Evolutionary conservation across 805 yeast species (phyloP), one percentile per base, ranked within the genome.

Genomic region (Ogataea angusta): DNA sequence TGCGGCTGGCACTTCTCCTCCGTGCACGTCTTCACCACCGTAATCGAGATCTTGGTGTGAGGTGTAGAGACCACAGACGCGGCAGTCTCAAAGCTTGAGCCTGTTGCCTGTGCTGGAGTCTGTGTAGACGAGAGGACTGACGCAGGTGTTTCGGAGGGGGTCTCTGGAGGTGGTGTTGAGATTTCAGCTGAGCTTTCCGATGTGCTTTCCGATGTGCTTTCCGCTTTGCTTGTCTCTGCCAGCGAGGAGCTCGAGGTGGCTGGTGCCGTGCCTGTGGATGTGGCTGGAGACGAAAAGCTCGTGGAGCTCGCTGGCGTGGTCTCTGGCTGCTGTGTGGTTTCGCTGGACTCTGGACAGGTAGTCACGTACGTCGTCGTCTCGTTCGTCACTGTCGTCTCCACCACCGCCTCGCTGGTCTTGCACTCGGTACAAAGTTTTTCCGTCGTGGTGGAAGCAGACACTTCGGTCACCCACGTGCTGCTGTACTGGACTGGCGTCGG

Each of bases 391-490:
- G 36, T 22, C 9, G 36, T 32, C 25, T 32, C n/a, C 18, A 32
- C 36, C 13, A 29, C 19, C n/a, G 31, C 6, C 13, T 29, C 21
- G 14, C 16, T 19, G 13, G 13, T 6, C 21, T 24, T 12, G 17
- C 36, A 38, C 9, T 25, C 15, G 10, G 40, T 36, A n/a, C 40
- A 30, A 28, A 30, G 29, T n/a, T 33, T 39, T 17, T 23, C 13
- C 7, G 38, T 39, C 13, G 31, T 21, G 6, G 29, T 33, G 5
- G 36, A 31, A 8, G 22, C 31, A 6, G 35, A 13, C 26, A 18
- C 14, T 7, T 15, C 5, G 23, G 27, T 21, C 38, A 34, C 17
- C 32, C 28, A 30, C 22, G 22, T 22, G 33, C 25, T 16, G 8
- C 13, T 21, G 38, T n/a, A 15, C 13, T 28, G 24, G 24, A n/a